Evolutionary conservation across 371 early-diverging fungal genomes (phyloP), one percentile per base, ranked within the genome.

Genomic region (Haplosporangium sp.): DNA sequence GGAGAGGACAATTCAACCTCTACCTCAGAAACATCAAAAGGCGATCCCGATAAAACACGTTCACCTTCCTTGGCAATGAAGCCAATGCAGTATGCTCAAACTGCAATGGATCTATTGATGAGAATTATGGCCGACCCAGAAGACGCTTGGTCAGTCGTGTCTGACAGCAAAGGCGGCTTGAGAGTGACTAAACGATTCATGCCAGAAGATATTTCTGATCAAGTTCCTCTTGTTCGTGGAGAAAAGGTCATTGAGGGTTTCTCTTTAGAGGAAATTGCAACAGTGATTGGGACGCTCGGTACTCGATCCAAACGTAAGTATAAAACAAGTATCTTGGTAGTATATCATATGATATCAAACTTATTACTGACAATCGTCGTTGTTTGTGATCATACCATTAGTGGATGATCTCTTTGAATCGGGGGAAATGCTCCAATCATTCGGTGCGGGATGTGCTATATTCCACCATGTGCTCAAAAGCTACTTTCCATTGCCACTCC

Each of bases 241-340:
- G 82, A 87, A 34, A 88, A 88, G 57, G 88, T 90, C 11, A 88
- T 90, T 47, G 90, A 90, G 59, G 82, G 86, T 17, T 88, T 86
- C 61, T 90, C 90, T 5, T 52, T 86, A 35, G 90, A 88, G 45
- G 90, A 90, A 60, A 84, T 90, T 19, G 84, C 86, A 0, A 82
- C 89, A 1, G 85, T 90, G 8, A 84, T 90, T 5, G 85, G 85
- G 19, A 86, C 87, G 17, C 76, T 82, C 6, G 85, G 85, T 1
- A 73, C 82, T 1, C 83, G 89, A 35, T 64, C 75, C 13, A 70
- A 70, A 35, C 78, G 85, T 71, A 65, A 75, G 75, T 63, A 15
- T 27, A 11, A 13, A 4, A n/a, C 9, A n/a, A 40, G 5, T 11
- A 44, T n/a, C 19, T 35, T 47, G 38, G 7, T 50, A 3, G n/a